phyloP scores from a whole-genome alignment of 2,329 filamentous ascomycete genomes.

The Hypomyces rosellus region DNA sequence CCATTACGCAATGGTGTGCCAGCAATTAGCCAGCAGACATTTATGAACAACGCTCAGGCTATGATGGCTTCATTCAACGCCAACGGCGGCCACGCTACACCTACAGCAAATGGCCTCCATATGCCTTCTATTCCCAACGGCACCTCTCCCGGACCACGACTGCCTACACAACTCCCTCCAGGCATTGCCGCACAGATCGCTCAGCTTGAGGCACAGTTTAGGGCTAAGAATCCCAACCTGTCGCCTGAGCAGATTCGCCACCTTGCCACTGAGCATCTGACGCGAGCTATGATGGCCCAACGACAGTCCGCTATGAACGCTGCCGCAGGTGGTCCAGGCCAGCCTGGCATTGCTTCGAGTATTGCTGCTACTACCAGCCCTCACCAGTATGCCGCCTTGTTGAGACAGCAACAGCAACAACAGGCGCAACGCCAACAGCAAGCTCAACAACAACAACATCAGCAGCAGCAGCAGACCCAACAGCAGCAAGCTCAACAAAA shows the following conservation, averaged over 20 bases:
- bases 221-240: constrained; percentile 45
- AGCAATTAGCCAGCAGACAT: constrained; percentile 46
- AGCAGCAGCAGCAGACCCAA: constrained; percentile 19
- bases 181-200: constrained; percentile 43
- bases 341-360: constrained; percentile 43
- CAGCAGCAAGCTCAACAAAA: constrained; percentile 25
- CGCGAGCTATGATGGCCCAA: constrained; percentile 41
- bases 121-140: constrained; percentile 40
- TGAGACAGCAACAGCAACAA: constrained; percentile 51
- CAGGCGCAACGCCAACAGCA: constrained; percentile 27
- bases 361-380: constrained; percentile 45
- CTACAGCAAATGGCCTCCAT: constrained; percentile 39
- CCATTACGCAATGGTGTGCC: constrained; percentile 37
- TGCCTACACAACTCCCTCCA: constrained; percentile 39
- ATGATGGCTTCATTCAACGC: constrained; percentile 46
- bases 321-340: constrained; percentile 43
- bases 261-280: constrained; percentile 45
- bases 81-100: constrained; percentile 36
- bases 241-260: constrained; percentile 44
- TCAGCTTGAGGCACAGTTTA: constrained; percentile 46
- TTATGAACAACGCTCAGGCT: constrained; percentile 45
- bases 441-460: constrained; percentile 23
- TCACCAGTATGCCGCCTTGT: constrained; percentile 53
- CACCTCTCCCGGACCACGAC: constrained; percentile 35
- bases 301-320: constrained; percentile 50